phyloP scores from a whole-genome alignment of 2,329 filamentous ascomycete genomes.

The Trichoderma breve region DNA sequence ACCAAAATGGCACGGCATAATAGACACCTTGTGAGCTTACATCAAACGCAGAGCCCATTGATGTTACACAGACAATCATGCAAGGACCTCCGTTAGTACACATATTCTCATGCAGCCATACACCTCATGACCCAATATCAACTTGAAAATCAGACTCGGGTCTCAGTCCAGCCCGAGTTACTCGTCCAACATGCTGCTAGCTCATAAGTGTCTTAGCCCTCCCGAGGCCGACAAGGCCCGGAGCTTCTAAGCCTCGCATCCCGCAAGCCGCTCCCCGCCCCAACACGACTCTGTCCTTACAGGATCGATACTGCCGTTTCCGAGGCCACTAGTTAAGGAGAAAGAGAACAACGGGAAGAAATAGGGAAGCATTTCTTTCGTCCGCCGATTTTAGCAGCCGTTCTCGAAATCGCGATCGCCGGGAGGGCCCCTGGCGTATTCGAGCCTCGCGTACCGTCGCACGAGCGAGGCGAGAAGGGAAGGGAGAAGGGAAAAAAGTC shows the following conservation, averaged over 20 bases:
- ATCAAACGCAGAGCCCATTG: background rate
- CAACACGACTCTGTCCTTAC: background rate
- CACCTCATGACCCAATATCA: background rate
- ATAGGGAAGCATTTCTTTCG: background rate
- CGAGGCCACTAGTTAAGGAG: background rate
- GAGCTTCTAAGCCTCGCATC: slow-evolving; percentile 2
- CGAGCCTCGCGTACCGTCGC: background rate
- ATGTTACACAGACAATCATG: background rate
- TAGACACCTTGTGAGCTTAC: background rate
- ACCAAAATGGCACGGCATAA: background rate
- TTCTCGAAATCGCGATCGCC: background rate
- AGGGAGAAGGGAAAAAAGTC: background rate
- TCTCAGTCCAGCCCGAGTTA: background rate
- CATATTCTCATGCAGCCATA: background rate
- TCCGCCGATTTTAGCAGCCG: background rate
- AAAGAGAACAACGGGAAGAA: background rate
- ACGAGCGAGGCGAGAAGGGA: background rate
- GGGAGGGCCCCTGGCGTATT: background rate
- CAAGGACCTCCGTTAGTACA: background rate
- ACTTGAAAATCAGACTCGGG: background rate
- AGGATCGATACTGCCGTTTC: background rate
- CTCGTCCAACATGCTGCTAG: background rate
- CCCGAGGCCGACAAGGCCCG: slow-evolving; percentile 13
- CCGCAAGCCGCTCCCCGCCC: slow-evolving; percentile 13
- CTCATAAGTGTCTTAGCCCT: slow-evolving; percentile 8